Conservation (phyloP, 2,329 filamentous ascomycete species). For the Penicillium sp. region DNA sequence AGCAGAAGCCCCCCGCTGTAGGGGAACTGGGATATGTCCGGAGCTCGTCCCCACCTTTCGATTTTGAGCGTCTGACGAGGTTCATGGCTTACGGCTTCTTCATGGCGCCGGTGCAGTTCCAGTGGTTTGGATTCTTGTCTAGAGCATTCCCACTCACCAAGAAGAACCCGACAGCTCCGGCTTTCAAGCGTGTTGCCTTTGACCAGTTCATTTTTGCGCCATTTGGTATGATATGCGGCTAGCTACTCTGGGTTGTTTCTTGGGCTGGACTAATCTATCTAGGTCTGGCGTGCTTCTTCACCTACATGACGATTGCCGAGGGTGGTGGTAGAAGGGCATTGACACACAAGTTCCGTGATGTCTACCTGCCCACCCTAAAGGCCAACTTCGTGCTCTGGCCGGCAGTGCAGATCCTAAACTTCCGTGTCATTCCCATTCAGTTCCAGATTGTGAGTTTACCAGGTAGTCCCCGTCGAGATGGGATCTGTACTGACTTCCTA, state of each 20-base stretch:
- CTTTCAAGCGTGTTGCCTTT: conserved; percentile 79
- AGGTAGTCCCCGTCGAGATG: background rate
- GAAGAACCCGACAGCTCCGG: conserved; percentile 62
- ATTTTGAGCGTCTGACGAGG: conserved; percentile 85
- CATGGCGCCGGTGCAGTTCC: conserved; percentile 91
- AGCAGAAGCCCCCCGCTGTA: conserved; percentile 60
- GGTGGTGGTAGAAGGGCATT: conserved; percentile 77
- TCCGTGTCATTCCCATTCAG: conserved; percentile 85
- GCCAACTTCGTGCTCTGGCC: conserved; percentile 96
- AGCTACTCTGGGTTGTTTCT: background rate
- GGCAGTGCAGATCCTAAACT: conserved; percentile 91
- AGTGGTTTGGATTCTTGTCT: conserved; percentile 85
- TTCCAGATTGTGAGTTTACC: conserved; percentile 75
- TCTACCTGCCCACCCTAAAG: conserved; percentile 88
- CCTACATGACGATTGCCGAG: conserved; percentile 90
- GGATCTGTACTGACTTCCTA: conserved; percentile 4
- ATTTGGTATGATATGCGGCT: conserved; percentile 50
- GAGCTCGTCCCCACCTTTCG: conserved; percentile 68
- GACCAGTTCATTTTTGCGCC: conserved; percentile 93
- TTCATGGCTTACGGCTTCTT: conserved; percentile 97
- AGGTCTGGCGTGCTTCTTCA: conserved; percentile 81
- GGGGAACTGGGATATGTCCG: conserved; percentile 58
- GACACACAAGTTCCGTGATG: conserved; percentile 75
- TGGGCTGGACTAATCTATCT: conserved; percentile 7
- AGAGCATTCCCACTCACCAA: conserved; percentile 76